Conservation (phyloP, 148 eudicot species). For the Gaultheria prostrata region DNA sequence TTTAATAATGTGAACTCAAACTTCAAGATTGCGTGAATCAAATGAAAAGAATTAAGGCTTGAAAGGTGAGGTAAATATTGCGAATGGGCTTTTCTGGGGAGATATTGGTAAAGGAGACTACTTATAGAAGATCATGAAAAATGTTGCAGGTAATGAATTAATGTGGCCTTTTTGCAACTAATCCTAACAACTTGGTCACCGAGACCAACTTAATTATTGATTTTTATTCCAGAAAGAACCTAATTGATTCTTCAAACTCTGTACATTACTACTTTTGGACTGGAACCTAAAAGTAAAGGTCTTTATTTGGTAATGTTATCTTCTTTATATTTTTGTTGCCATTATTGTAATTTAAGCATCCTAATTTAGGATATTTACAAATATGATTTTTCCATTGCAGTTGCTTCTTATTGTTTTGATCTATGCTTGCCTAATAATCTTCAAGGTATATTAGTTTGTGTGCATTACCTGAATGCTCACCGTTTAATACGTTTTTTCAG, state of each 20-base stretch:
- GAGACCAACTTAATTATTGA: not conserved
- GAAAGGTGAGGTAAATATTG: not conserved
- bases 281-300: not conserved
- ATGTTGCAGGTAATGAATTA: not conserved
- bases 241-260: not conserved
- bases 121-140: not conserved
- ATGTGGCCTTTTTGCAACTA: not conserved
- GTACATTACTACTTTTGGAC: not conserved
- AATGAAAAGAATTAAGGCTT: not conserved
- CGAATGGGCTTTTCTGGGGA: not conserved
- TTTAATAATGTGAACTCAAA: not conserved
- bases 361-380: not conserved
- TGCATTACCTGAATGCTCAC: conserved; percentile 1
- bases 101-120: not conserved
- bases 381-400: not conserved
- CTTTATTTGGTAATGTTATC: not conserved
- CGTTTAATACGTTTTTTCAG: conserved; percentile 17
- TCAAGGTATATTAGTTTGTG: not conserved
- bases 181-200: not conserved
- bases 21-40: not conserved
- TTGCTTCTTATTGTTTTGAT: not conserved
- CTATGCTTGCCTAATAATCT: not conserved
- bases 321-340: not conserved
- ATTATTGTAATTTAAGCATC: not conserved
- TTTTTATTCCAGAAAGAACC: not conserved